Evolutionary conservation across 495 filamentous ascomycete genomes (phyloP).

Genomic region (Stereocaulon alpinum): DNA sequence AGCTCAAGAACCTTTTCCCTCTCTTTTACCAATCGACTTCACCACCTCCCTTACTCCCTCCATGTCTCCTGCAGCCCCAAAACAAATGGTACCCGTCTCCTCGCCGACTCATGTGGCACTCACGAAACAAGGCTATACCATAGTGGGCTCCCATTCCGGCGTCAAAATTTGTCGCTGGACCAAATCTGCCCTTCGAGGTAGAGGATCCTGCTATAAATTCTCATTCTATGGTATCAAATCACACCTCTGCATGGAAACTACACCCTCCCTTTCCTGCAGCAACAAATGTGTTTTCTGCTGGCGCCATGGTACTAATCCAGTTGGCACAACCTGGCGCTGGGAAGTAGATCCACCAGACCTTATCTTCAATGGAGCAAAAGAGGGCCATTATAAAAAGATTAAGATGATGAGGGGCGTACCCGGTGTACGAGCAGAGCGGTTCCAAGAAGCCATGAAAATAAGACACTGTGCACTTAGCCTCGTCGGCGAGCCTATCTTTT

Average conservation of each 20-base stretch:
- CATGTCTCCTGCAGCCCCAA: conserved; percentile 39
- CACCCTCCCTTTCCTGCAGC: conserved; percentile 85
- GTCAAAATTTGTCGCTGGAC: conserved; percentile 99
- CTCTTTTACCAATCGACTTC: conserved; percentile 73
- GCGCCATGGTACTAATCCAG: conserved; percentile 94
- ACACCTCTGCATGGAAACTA: conserved; percentile 96
- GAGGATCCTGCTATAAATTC: conserved; percentile 93
- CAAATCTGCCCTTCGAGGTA: conserved; percentile 90
- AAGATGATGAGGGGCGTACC: conserved; percentile 92
- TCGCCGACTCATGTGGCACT: conserved; percentile 80
- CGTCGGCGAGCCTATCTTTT: conserved; percentile 95
- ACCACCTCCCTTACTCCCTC: conserved; percentile 44
- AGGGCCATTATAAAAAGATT: conserved; percentile 91
- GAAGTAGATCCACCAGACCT: conserved; percentile 78
- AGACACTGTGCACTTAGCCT: conserved; percentile 83
- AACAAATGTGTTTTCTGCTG: conserved; percentile 99
- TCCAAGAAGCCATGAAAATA: conserved; percentile 85
- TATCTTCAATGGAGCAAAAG: conserved; percentile 83
- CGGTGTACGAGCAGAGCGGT: conserved; percentile 82
- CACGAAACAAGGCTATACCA: conserved; percentile 93
- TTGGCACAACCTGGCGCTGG: conserved; percentile 95
- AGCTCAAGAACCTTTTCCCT: conserved; percentile 18
- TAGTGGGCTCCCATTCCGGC: conserved; percentile 88
- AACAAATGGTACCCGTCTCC: conserved; percentile 87
- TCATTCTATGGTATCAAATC: conserved; percentile 94